Percentiles rank a stretch among this genome's conserved stretches.
These are phyloP conservation scores for Gardenia jasminoides DNA, from an alignment of 257 asterid species.

Conservation along the genomic window DNA sequence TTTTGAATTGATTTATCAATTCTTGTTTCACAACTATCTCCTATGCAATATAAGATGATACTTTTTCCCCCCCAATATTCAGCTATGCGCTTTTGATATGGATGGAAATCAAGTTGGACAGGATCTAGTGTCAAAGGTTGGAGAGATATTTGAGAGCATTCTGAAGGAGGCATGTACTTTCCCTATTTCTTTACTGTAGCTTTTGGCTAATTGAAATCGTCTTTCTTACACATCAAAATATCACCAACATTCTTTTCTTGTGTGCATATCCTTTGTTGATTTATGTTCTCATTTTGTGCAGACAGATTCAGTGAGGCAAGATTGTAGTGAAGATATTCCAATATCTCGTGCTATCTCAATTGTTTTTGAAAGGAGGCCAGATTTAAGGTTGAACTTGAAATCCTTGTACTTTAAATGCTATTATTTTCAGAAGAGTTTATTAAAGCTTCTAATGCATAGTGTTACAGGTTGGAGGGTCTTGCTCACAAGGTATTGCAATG, in stretches of 20 bases:
- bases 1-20: background rate
- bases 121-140: slow-evolving; percentile 78
- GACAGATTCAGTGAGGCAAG: slow-evolving; percentile 75
- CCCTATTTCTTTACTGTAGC: background rate
- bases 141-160: slow-evolving; percentile 81
- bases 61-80: slow-evolving; percentile 23
- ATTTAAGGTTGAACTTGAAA: slow-evolving; percentile 52
- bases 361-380: slow-evolving; percentile 82
- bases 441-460: slow-evolving; percentile 1
- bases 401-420: background rate
- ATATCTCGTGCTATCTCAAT: slow-evolving; percentile 73
- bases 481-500: slow-evolving; percentile 83
- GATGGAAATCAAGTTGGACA: slow-evolving; percentile 94
- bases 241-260: background rate
- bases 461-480: slow-evolving; percentile 74
- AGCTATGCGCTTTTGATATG: slow-evolving; percentile 89
- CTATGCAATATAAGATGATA: background rate
- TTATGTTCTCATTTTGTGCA: slow-evolving; percentile 30
- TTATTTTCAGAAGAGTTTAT: background rate
- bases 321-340: slow-evolving; percentile 71
- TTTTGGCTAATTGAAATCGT: background rate
- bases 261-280: background rate
- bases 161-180: slow-evolving; percentile 65
- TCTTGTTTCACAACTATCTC: background rate
- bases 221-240: background rate